Base-by-base conservation (phyloP, 2,329 filamentous ascomycete species). In the Ophiosphaerella korrae region DNA sequence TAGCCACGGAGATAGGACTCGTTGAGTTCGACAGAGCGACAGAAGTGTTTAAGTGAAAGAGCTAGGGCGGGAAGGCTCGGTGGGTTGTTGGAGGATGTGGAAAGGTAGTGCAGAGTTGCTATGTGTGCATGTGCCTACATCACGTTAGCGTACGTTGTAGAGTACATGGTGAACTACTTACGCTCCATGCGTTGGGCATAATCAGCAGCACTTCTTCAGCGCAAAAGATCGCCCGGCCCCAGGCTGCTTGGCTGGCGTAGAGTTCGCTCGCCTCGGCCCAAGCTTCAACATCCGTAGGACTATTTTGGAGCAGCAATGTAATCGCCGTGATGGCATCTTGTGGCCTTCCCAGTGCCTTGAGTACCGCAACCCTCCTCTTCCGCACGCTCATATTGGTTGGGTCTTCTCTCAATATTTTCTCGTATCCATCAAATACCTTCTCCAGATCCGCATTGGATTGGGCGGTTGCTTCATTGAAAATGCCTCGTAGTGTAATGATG, bases 131-230 rank as follows among this genome's bases (percentile, higher is more conserved):
- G 92, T 58, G 96, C 84, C 88, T 94, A 66, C 13, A 2, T 21
- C 13, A 13, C 3, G n/a, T 47, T 40, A 50, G 43, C 29, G 14
- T 29, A 32, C 52, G 73, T 24, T n/a, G n/a, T 11, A 13, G 16
- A 16, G 14, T 12, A 5, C 18, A 14, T 26, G 38, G 18, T 9
- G 34, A 3, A 13, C 36, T 7, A 66, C 89, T 72, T 73, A 94
- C 90, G 78, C 96, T 97, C 92, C 94, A 99, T 16, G 93, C 90
- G 77, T 96, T 96, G 3, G 94, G 93, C 45, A 86, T 84, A 50
- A 96, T 80, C 44, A 97, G 79, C 38, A 99, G 75, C 16, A 96
- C 91, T 73, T 99, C 94, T 73, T 99, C 94, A 38, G 96, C 77
- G 53, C 91, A 88, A 73, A 88, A 96, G 43, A 96, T 86, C 34